phyloP scores from a whole-genome alignment of 257 asterid genomes.

The Ophiorrhiza pumila region DNA sequence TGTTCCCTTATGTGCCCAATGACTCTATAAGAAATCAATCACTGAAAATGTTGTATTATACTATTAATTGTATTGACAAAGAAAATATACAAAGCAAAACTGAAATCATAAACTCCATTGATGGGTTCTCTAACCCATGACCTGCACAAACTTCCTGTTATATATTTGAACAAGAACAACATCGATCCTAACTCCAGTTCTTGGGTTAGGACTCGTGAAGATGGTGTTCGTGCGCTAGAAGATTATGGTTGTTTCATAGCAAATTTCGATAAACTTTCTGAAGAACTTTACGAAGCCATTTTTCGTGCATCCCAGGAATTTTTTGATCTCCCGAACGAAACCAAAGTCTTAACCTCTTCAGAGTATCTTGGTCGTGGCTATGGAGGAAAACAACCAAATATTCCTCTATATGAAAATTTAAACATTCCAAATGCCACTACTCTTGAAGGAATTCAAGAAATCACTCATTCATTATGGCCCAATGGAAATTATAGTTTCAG shows the following conservation, averaged over 20 bases:
- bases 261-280: slow-evolving; percentile 40
- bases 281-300: slow-evolving; percentile 47
- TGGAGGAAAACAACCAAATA: slow-evolving; percentile 58
- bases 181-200: slow-evolving; percentile 38
- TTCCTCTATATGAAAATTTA: slow-evolving; percentile 59
- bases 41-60: too few relatives aligned
- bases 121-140: slow-evolving; percentile 46
- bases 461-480: slow-evolving; percentile 64
- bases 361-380: slow-evolving; percentile 69
- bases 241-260: slow-evolving; percentile 66
- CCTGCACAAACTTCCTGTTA: slow-evolving; percentile 37
- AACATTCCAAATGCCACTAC: slow-evolving; percentile 68
- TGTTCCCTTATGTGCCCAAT: too few relatives aligned
- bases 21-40: too few relatives aligned
- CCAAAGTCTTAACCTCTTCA: slow-evolving; percentile 44
- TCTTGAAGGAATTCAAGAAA: slow-evolving; percentile 42
- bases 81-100: too few relatives aligned
- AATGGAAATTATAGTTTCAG: slow-evolving; percentile 10
- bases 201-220: slow-evolving; percentile 45
- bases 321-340: slow-evolving; percentile 51
- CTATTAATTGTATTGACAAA: too few relatives aligned
- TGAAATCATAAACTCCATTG: too few relatives aligned
- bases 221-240: slow-evolving; percentile 54
- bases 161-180: slow-evolving; percentile 48
- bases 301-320: slow-evolving; percentile 48